phyloP scores from a whole-genome alignment of 179 eudicot species.

The Heliamphora pulchella region DNA sequence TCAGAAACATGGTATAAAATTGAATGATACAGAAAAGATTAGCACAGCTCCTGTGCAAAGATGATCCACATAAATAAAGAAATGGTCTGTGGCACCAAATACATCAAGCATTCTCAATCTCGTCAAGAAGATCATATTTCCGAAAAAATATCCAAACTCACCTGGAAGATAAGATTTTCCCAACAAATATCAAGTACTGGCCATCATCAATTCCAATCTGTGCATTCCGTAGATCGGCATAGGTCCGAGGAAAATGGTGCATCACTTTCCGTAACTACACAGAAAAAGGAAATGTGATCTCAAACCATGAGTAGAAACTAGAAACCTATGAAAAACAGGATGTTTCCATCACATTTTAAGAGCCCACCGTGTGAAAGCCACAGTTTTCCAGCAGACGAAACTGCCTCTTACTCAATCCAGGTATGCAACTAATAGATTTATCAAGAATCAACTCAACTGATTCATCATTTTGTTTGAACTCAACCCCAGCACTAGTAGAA shows the following conservation, averaged over 20 bases:
- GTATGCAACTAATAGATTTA: slow-evolving; percentile 48
- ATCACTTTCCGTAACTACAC: slow-evolving; percentile 78
- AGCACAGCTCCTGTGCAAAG: background rate
- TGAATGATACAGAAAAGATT: slow-evolving; percentile 1
- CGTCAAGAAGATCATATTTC: slow-evolving; percentile 8
- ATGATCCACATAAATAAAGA: background rate
- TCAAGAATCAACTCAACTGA: slow-evolving; percentile 49
- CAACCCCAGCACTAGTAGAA: slow-evolving; percentile 19
- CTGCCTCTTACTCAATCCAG: slow-evolving; percentile 57
- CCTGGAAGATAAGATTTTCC: slow-evolving; percentile 78
- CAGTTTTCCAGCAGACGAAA: slow-evolving; percentile 58
- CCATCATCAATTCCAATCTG: slow-evolving; percentile 77
- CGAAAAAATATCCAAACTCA: slow-evolving; percentile 20
- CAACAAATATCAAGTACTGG: slow-evolving; percentile 82
- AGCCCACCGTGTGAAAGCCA: slow-evolving; percentile 75
- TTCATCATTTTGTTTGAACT: slow-evolving; percentile 21
- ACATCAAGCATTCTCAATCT: slow-evolving; percentile 3
- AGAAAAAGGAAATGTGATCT: slow-evolving; percentile 20
- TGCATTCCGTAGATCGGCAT: slow-evolving; percentile 89
- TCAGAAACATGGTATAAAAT: background rate
- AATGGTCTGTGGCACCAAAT: background rate
- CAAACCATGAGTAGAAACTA: background rate
- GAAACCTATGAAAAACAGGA: slow-evolving; percentile 13
- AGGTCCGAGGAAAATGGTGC: slow-evolving; percentile 94
- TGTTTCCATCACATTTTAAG: slow-evolving; percentile 14